phyloP scores from a whole-genome alignment of 148 eudicot species.

The Arbutus unedo region DNA sequence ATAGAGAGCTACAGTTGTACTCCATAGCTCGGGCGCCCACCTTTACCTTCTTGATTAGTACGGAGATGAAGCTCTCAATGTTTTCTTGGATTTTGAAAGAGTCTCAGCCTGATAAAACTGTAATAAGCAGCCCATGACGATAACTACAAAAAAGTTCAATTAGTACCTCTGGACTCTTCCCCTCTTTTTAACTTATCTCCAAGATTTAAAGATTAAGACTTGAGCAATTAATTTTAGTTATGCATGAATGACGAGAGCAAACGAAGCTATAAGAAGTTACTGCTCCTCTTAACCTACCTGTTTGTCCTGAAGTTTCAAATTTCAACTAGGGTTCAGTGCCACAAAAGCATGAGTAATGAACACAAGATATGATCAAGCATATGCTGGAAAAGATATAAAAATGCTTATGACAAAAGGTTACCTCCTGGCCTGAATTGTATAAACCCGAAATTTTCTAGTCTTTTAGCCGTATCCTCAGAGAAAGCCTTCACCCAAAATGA shows the following conservation, averaged over 20 bases:
- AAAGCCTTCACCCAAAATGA: slow-evolving; percentile 99
- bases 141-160: neutral
- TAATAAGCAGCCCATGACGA: neutral
- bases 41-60: neutral
- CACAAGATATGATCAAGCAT: neutral
- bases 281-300: neutral
- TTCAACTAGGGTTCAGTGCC: neutral
- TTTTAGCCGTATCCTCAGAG: slow-evolving; percentile 97
- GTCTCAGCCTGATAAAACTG: neutral
- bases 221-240: neutral
- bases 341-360: neutral
- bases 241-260: neutral
- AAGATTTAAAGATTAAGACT: neutral
- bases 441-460: slow-evolving; percentile 96
- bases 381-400: neutral
- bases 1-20: neutral
- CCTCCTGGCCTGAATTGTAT: slow-evolving; percentile 99
- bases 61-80: neutral
- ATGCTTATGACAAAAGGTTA: slow-evolving; percentile 27
- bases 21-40: neutral
- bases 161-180: neutral
- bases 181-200: too few species aligned
- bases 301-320: neutral
- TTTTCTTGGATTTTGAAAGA: neutral
- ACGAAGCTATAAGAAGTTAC: neutral